Evolutionary conservation across 257 asterid genomes (phyloP).

Genomic region (Mitragyna speciosa): DNA sequence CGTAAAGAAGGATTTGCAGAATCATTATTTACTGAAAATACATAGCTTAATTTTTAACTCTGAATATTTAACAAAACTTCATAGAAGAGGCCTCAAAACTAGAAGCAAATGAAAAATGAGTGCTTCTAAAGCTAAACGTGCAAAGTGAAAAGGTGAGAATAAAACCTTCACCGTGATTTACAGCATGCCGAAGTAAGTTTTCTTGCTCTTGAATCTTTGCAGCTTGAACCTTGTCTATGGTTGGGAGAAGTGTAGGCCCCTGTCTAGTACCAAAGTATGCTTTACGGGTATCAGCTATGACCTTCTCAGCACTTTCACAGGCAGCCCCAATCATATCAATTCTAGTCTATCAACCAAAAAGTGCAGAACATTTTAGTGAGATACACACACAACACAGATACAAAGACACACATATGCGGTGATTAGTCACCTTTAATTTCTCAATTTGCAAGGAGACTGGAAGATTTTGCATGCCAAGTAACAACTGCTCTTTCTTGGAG

Average conservation of each 20-base stretch:
- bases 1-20: background rate
- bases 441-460: conserved; percentile 78
- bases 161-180: conserved; percentile 92
- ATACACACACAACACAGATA: background rate
- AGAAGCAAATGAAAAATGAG: background rate
- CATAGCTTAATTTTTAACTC: background rate
- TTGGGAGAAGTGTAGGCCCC: conserved; percentile 85
- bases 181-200: conserved; percentile 85
- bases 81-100: background rate
- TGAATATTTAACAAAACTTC: background rate
- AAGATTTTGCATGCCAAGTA: conserved; percentile 79
- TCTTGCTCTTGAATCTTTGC: conserved; percentile 98
- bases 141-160: background rate
- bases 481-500: conserved; percentile 76
- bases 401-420: background rate
- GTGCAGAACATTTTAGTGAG: conserved; percentile 22
- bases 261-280: conserved; percentile 86
- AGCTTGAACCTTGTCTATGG: conserved; percentile 96
- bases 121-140: background rate
- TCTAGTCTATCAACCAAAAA: conserved; percentile 56
- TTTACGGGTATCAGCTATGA: conserved; percentile 89
- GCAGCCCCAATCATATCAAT: conserved; percentile 89
- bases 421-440: conserved; percentile 62
- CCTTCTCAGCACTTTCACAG: conserved; percentile 96
- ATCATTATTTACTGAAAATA: background rate